Evolutionary conservation across 805 yeast species (phyloP), one percentile per base, ranked within the genome.

Genomic region (Candida stauntonica): DNA sequence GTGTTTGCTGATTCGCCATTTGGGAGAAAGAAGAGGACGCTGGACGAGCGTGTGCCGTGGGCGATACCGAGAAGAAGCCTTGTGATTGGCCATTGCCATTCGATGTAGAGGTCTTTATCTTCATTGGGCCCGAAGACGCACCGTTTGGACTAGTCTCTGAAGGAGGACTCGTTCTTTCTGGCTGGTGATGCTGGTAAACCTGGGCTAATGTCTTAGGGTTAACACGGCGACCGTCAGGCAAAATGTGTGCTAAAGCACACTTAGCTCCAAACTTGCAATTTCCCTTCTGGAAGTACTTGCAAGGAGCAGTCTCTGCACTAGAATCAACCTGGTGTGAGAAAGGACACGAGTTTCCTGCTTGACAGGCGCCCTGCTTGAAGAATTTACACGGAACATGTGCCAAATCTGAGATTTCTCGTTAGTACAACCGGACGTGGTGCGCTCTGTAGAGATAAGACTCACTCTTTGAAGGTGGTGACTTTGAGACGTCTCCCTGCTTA

Each of bases 341-440:
- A 2, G 96, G 96, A 60, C 99, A 91, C 1, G 91, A 70, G 36
- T 67, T 70, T 11, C 98, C 98, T 1, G 98, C 98, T 61, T 89
- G 97, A 61, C 99, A 91, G 14, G 85, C 77, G 1, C 98, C 97
- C 60, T 89, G 96, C 41, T 77, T 71, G 61, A 71, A 91, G 67
- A 91, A 91, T 65, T 91, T 91, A 62, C 99, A 91, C 3, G 99
- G 99, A 21, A 91, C 98, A 61, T 91, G 99, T 33, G 94, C 81
- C 32, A 86, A 72, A 54, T 84, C 87, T 66, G 64, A 11, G 4
- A 21, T 20, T 3, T 9, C 7, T 9, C 9, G 21, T 35, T 33
- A 44, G 42, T 46, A 54, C 54, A 57, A 54, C 19, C 17, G 21
- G 17, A 28, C 26, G 11, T 17, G 21, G 17, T 23, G 19, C n/a